phyloP scores from a whole-genome alignment of 129 eudicot genomes.

The Lactuca sativa region DNA sequence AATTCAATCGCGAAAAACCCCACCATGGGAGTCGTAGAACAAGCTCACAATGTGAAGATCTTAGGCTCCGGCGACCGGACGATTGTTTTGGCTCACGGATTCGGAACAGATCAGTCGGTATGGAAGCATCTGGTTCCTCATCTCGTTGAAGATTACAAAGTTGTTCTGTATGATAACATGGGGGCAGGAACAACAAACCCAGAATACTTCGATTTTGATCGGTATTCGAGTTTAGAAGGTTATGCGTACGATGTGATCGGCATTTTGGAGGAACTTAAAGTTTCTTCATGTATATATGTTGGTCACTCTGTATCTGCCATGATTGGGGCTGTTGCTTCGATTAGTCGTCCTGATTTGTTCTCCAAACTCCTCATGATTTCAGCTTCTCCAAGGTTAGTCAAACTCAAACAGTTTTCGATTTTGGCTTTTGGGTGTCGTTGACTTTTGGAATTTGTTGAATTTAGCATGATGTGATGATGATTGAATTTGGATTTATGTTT shows the following conservation, averaged over 20 bases:
- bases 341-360: conserved; percentile 81
- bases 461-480: conserved; percentile 11
- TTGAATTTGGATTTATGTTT: background rate
- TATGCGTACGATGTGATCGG: conserved; percentile 77
- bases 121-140: conserved; percentile 96
- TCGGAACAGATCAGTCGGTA: conserved; percentile 95
- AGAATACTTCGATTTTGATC: conserved; percentile 80
- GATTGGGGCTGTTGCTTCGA: conserved; percentile 78
- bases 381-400: conserved; percentile 78
- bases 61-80: conserved; percentile 62
- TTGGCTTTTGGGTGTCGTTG: conserved; percentile 16
- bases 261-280: conserved; percentile 64
- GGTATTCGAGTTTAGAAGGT: conserved; percentile 73
- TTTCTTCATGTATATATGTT: conserved; percentile 62
- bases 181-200: conserved; percentile 96
- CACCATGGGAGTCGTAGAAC: conserved; percentile 73
- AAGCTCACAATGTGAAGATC: conserved; percentile 84
- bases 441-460: conserved; percentile 22
- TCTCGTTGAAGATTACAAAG: conserved; percentile 60
- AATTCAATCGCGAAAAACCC: conserved; percentile 10
- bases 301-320: conserved; percentile 94
- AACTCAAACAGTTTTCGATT: background rate
- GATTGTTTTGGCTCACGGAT: conserved; percentile 80
- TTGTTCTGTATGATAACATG: conserved; percentile 74
- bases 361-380: conserved; percentile 56